Conservation (phyloP, 2,329 filamentous ascomycete species). For the Aspergillus sp. region DNA sequence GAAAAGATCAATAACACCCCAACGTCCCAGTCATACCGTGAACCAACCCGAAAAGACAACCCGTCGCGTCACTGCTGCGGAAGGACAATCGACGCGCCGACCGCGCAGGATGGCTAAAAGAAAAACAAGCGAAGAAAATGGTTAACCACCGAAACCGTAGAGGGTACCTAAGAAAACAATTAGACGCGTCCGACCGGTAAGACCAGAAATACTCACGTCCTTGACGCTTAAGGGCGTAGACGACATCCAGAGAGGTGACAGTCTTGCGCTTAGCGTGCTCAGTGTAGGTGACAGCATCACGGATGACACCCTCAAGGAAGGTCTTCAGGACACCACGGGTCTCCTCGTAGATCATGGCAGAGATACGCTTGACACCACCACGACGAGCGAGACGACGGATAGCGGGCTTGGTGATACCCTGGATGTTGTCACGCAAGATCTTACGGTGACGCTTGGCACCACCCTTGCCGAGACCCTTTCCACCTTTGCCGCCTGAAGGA, state of each 20-base stretch:
- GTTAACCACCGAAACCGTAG: slow-evolving; percentile 87
- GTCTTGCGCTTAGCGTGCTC: slow-evolving; percentile 73
- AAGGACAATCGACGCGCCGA: slow-evolving; percentile 29
- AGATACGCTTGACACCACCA: slow-evolving; percentile 99
- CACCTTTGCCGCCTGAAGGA: slow-evolving; percentile 78
- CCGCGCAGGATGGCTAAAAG: slow-evolving; percentile 32
- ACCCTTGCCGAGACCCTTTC: slow-evolving; percentile 97
- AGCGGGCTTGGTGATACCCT: slow-evolving; percentile 98
- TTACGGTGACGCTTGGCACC: slow-evolving; percentile 98
- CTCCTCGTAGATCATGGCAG: slow-evolving; percentile 88
- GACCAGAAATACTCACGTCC: slow-evolving; percentile 43
- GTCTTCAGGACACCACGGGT: slow-evolving; percentile 79
- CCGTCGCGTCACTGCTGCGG: slow-evolving; percentile 31
- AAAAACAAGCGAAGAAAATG: slow-evolving; percentile 28
- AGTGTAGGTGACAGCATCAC: slow-evolving; percentile 76
- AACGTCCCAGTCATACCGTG: slow-evolving; percentile 45
- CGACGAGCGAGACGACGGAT: slow-evolving; percentile 97
- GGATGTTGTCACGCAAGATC: slow-evolving; percentile 99
- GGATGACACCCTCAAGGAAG: slow-evolving; percentile 79
- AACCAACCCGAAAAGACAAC: slow-evolving; percentile 40
- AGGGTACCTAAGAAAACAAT: slow-evolving; percentile 56
- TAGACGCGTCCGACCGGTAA: slow-evolving; percentile 8
- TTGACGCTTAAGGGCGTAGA: slow-evolving; percentile 63
- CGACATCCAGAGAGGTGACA: slow-evolving; percentile 57
- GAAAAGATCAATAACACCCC: slow-evolving; percentile 42